A percentile compares a stretch with the other conserved stretches of the same genome.
These are phyloP conservation scores for Tetratostichococcus sp. DNA, from an alignment of 139 green algal species.

Conservation along the genomic window DNA sequence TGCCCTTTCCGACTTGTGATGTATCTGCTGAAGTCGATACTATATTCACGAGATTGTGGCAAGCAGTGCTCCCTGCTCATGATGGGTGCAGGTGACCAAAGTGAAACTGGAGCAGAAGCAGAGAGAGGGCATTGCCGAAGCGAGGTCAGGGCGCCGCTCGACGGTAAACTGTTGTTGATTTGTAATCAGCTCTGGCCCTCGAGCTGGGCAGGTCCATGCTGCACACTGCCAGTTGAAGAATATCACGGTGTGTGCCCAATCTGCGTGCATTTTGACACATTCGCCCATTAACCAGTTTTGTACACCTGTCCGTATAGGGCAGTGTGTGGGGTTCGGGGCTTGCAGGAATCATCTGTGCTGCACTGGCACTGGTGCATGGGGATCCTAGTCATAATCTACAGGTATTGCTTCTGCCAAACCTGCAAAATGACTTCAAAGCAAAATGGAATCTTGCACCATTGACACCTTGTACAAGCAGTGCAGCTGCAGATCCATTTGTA, in stretches of 20 bases:
- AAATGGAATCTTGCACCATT: no score
- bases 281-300: no score
- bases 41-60: no score
- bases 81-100: conserved; percentile 77
- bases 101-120: conserved; percentile 92
- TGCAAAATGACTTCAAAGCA: no score
- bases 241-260: no score
- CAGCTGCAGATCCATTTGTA: neutral
- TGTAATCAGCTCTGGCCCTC: no score
- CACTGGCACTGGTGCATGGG: conserved; percentile 47
- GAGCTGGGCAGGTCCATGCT: no score
- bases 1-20: no score
- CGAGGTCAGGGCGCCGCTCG: conserved; percentile 65
- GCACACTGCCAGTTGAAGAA: no score
- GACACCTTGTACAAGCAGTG: no score
- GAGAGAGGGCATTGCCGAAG: conserved; percentile 89
- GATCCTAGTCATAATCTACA: conserved; percentile 45
- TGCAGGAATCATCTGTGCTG: conserved; percentile 69
- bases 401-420: conserved; percentile 22
- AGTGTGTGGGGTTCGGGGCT: conserved; percentile 91
- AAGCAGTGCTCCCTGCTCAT: no score
- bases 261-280: neutral
- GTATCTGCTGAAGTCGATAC: no score
- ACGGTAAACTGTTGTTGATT: conserved; percentile 44
- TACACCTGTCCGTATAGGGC: conserved; percentile 24